Base-by-base conservation (phyloP, 1,284 basidiomycete species). In the Austroboletus niveus region DNA sequence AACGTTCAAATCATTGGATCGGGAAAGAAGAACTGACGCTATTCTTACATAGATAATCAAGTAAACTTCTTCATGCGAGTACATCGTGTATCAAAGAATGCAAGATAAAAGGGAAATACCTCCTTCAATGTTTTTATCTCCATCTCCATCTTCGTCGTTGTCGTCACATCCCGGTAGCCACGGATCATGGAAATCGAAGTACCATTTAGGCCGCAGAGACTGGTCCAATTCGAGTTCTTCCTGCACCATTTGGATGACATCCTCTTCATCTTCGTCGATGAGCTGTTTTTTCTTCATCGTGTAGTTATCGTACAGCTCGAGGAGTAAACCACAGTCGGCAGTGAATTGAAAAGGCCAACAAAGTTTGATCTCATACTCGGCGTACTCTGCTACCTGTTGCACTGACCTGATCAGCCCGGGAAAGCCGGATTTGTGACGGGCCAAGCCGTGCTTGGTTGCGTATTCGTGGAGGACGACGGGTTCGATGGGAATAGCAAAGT, bases 231-330 rank as follows among this genome's bases (percentile, higher is more conserved):
- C 46, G 4, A 42, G 51, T 9, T 20, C 45, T 14, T 45, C 43
- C 17, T 45, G 32, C 27, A 52, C 42, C 47, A 52, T 27, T n/a
- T 40, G 22, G 24, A 52, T 40, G 8, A 52, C 35, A 6, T 48
- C 30, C n/a, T 48, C 46, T 40, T 44, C 46, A 30, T 52, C 35
- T 20, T 48, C 32, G 4, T 44, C 42, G 9, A 40, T 42, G 17
- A 31, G 30, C 10, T 20, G 24, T 42, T 41, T 44, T 3, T 34
- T 35, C 14, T 45, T 11, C n/a, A 35, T 40, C n/a, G 35, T 48
- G 42, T 44, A 47, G 42, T 52, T 52, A 30, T 32, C 11, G 20
- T 52, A 52, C 7, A 52, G 14, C 6, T n/a, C 38, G 9, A 39
- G 38, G 17, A 39, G 8, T 4, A 38, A 17, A n/a, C 38, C 38